Percentiles rank a stretch among this genome's conserved stretches.
phyloP scores from a whole-genome alignment of 768 basidiomycete species.

The Gymnopilus junonius region DNA sequence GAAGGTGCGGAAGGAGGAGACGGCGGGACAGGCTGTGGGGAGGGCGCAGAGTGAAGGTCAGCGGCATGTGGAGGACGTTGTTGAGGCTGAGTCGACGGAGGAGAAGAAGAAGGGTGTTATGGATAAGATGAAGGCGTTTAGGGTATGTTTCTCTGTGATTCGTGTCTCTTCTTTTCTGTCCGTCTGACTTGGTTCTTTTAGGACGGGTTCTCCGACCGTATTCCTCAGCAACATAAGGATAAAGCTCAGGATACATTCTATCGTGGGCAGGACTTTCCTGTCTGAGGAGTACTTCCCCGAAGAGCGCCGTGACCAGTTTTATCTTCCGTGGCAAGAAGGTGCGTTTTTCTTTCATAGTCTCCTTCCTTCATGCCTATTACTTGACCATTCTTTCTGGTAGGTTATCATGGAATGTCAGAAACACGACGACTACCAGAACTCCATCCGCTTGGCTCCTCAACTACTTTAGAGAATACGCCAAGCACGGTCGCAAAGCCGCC shows the following conservation, averaged over 20 bases:
- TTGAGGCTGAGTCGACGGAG: slow-evolving; percentile 14
- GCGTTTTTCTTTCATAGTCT: neutral
- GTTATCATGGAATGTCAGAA: slow-evolving; percentile 92
- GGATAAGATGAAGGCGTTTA: slow-evolving; percentile 39
- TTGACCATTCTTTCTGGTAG: slow-evolving; percentile 36
- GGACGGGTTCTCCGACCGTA: slow-evolving; percentile 45
- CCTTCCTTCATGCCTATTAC: neutral
- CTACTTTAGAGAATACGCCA: slow-evolving; percentile 64
- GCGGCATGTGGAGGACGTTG: slow-evolving; percentile 4
- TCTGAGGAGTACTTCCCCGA: slow-evolving; percentile 87
- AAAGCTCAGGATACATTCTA: slow-evolving; percentile 55
- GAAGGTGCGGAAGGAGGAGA: neutral
- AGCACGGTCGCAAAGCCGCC: slow-evolving; percentile 44
- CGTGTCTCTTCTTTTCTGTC: slow-evolving; percentile 27
- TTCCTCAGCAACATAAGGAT: slow-evolving; percentile 74
- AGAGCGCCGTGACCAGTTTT: slow-evolving; percentile 89
- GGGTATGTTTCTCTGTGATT: slow-evolving; percentile 36
- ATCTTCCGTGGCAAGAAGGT: slow-evolving; percentile 95
- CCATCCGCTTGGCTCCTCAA: slow-evolving; percentile 75
- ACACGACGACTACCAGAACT: slow-evolving; percentile 87
- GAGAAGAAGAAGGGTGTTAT: slow-evolving; percentile 39
- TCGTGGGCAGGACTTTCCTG: slow-evolving; percentile 68
- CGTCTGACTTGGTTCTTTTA: slow-evolving; percentile 4
- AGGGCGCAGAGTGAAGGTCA: slow-evolving; percentile 6
- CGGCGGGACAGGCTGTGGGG: slow-evolving; percentile 6